Percentiles rank a stretch among this genome's conserved stretches.
phyloP scores from a whole-genome alignment of 2,329 filamentous ascomycete species.

The Paraphaeosphaeria minitans region DNA sequence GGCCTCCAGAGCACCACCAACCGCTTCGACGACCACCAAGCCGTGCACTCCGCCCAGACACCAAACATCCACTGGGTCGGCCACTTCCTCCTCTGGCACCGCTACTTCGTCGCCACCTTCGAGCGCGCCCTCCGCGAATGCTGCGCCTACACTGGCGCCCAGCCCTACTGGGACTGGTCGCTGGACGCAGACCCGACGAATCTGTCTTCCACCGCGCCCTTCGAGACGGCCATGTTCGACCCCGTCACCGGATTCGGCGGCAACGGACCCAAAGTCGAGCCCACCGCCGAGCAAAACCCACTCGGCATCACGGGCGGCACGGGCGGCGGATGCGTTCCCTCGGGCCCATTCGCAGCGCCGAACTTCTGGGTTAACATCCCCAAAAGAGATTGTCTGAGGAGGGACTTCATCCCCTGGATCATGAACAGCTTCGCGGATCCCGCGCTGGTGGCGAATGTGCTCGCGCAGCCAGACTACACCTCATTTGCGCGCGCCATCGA shows the following conservation, averaged over 20 bases:
- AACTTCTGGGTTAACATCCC: slow-evolving; percentile 33
- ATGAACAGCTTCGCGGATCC: slow-evolving; percentile 30
- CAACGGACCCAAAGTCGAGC: slow-evolving; percentile 37
- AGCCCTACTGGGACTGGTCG: slow-evolving; percentile 38
- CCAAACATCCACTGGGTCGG: slow-evolving; percentile 33
- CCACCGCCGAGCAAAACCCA: slow-evolving; percentile 29
- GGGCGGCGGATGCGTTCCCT: slow-evolving; percentile 40
- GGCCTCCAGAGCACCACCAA: slow-evolving; percentile 22
- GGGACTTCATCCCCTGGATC: slow-evolving; percentile 38
- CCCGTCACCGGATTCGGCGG: slow-evolving; percentile 40
- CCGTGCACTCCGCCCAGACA: slow-evolving; percentile 28
- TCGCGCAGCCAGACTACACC: slow-evolving; percentile 32
- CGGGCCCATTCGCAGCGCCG: slow-evolving; percentile 36
- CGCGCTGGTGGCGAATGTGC: slow-evolving; percentile 26
- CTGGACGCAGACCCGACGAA: slow-evolving; percentile 27
- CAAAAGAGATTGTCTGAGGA: slow-evolving; percentile 32
- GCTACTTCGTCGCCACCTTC: slow-evolving; percentile 28
- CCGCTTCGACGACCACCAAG: slow-evolving; percentile 32
- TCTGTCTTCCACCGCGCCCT: slow-evolving; percentile 18
- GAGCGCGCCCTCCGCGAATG: slow-evolving; percentile 30
- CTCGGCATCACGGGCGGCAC: slow-evolving; percentile 33
- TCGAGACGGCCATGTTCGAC: slow-evolving; percentile 27
- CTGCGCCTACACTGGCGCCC: slow-evolving; percentile 30
- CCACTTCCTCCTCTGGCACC: slow-evolving; percentile 31
- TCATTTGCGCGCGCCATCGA: slow-evolving; percentile 36